phyloP scores from a whole-genome alignment of 2,329 filamentous ascomycete genomes.

The Capronia coronata region DNA sequence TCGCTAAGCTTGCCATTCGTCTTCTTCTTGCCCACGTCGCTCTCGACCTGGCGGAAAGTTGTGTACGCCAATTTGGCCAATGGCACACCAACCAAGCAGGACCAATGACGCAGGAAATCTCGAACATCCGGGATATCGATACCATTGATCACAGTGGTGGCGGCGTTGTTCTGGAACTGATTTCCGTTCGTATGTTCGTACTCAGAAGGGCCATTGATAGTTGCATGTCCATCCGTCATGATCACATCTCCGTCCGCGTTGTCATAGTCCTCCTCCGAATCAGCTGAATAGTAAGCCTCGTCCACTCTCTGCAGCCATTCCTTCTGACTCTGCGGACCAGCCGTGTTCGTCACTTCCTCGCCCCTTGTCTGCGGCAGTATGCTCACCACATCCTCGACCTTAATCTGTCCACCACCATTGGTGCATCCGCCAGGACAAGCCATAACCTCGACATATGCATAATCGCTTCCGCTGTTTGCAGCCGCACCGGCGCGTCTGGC shows the following conservation, averaged over 20 bases:
- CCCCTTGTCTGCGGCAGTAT: slow-evolving; percentile 23
- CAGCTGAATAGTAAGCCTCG: slow-evolving; percentile 81
- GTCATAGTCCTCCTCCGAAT: slow-evolving; percentile 39
- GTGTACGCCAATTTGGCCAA: slow-evolving; percentile 72
- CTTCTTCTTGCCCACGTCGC: slow-evolving; percentile 75
- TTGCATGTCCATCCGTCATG: slow-evolving; percentile 29
- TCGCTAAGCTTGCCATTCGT: slow-evolving; percentile 48
- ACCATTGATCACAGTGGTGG: slow-evolving; percentile 50
- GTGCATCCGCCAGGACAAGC: slow-evolving; percentile 98
- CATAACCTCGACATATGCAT: slow-evolving; percentile 97
- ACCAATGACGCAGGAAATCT: slow-evolving; percentile 70
- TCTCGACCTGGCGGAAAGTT: slow-evolving; percentile 85
- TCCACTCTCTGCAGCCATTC: slow-evolving; percentile 76
- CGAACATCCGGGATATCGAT: slow-evolving; percentile 58
- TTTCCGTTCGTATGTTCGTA: no score
- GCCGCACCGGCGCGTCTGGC: slow-evolving; percentile 42
- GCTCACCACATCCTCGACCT: slow-evolving; percentile 65
- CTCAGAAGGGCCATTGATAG: slow-evolving; percentile 29
- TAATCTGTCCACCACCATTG: slow-evolving; percentile 93
- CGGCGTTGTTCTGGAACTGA: no score
- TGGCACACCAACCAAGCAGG: slow-evolving; percentile 60
- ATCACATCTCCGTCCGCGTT: slow-evolving; percentile 22
- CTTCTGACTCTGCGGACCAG: slow-evolving; percentile 66
- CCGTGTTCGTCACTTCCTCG: slow-evolving; percentile 24
- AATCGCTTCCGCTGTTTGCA: slow-evolving; percentile 50